Evolutionary conservation across 371 early-diverging fungal genomes (phyloP).

Genomic region (Mortierella sp.): DNA sequence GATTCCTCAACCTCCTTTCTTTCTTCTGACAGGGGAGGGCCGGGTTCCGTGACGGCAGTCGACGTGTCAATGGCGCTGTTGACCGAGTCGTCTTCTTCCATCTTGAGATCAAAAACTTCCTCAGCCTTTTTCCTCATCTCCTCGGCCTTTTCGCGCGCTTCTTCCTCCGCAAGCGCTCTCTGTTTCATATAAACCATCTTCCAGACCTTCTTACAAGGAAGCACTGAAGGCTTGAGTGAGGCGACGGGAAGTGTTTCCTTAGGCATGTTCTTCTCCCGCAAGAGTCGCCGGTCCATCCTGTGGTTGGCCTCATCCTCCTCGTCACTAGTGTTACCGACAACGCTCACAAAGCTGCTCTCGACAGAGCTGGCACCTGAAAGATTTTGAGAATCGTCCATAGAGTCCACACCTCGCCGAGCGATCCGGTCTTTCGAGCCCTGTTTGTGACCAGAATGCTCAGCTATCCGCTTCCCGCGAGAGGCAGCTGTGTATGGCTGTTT

Average conservation of each 20-base stretch:
- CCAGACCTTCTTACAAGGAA: slow-evolving; percentile 51
- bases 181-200: slow-evolving; percentile 52
- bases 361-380: slow-evolving; percentile 38
- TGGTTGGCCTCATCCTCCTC: slow-evolving; percentile 33
- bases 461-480: slow-evolving; percentile 36
- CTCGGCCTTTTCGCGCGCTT: slow-evolving; percentile 45
- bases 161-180: slow-evolving; percentile 43
- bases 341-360: slow-evolving; percentile 45
- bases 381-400: slow-evolving; percentile 15
- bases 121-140: slow-evolving; percentile 51
- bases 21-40: no score
- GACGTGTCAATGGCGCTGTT: neutral
- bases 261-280: slow-evolving; percentile 40
- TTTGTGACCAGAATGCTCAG: slow-evolving; percentile 10
- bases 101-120: slow-evolving; percentile 52
- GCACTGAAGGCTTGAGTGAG: slow-evolving; percentile 26
- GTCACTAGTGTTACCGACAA: slow-evolving; percentile 49
- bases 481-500: slow-evolving; percentile 43
- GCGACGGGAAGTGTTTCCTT: slow-evolving; percentile 30
- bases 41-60: neutral
- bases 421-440: slow-evolving; percentile 4
- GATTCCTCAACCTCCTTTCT: no score
- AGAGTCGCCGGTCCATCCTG: slow-evolving; percentile 4
- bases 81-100: slow-evolving; percentile 36
- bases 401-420: neutral